These are phyloP conservation scores for Colletotrichum cuscutae DNA, from an alignment of 2,329 filamentous ascomycete genomes.

Conservation along the genomic window DNA sequence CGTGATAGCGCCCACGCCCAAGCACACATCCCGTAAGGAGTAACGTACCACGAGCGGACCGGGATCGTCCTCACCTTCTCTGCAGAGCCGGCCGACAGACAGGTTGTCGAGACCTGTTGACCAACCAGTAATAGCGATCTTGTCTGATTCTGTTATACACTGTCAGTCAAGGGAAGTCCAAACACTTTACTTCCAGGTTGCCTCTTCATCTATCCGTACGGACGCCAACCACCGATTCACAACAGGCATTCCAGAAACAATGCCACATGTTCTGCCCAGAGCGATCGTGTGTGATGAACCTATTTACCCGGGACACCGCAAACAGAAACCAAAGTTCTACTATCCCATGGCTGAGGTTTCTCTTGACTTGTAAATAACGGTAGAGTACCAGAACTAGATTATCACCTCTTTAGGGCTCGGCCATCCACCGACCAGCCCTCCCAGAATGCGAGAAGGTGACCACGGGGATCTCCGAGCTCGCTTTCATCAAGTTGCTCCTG, in stretches of 20 bases:
- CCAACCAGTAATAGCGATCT: neutral
- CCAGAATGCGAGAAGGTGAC: neutral
- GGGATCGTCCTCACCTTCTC: neutral
- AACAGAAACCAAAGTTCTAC: neutral
- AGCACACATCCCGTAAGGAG: neutral
- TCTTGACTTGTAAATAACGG: neutral
- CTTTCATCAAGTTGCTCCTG: neutral
- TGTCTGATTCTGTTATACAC: neutral
- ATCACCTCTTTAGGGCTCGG: neutral
- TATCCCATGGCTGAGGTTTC: neutral
- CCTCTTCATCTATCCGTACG: too few relatives aligned
- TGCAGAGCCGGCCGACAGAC: neutral
- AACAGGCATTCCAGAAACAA: neutral
- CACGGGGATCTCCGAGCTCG: neutral
- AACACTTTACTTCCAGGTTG: neutral
- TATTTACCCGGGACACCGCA: neutral
- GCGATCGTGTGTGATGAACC: neutral
- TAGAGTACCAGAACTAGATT: neutral
- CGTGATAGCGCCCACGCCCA: neutral
- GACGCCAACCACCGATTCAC: neutral
- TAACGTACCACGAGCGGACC: neutral
- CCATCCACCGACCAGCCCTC: neutral
- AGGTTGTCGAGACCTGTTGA: neutral
- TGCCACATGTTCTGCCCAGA: neutral
- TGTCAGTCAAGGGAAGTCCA: neutral